Evolutionary conservation across 2,329 filamentous ascomycete species (phyloP).

Genomic region (Ceratocystis diversiconidia): DNA sequence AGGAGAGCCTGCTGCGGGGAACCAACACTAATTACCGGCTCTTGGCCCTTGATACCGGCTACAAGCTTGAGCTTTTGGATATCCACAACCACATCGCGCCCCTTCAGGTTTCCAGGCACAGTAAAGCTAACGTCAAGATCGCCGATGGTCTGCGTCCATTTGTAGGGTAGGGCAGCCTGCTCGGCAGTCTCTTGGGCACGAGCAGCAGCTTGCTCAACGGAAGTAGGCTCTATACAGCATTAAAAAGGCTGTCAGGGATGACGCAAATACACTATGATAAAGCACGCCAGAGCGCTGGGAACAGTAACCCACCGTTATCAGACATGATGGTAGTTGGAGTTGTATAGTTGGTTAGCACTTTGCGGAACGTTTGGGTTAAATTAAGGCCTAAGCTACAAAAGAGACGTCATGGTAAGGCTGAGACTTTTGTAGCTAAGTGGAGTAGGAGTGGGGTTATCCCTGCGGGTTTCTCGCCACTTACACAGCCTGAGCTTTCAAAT

Average conservation of each 20-base stretch:
- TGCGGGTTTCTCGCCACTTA: background rate
- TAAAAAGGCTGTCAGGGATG: background rate
- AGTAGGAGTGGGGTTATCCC: background rate
- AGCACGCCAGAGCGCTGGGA: background rate
- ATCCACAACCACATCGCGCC: slow-evolving; percentile 66
- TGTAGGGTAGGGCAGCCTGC: slow-evolving; percentile 85
- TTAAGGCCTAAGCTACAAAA: too few species aligned
- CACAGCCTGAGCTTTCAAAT: background rate
- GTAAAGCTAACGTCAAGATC: slow-evolving; percentile 70
- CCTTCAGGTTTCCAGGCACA: slow-evolving; percentile 73
- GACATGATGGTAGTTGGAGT: slow-evolving; percentile 25
- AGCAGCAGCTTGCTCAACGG: slow-evolving; percentile 43
- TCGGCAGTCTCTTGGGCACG: slow-evolving; percentile 66
- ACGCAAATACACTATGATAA: background rate
- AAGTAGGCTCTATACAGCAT: slow-evolving; percentile 32
- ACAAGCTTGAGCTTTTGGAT: slow-evolving; percentile 66
- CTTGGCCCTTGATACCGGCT: slow-evolving; percentile 77
- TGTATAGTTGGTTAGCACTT: background rate
- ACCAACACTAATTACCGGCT: slow-evolving; percentile 64
- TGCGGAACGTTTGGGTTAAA: too few species aligned
- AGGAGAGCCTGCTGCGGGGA: background rate
- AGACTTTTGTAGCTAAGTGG: slow-evolving; percentile 14
- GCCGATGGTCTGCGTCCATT: slow-evolving; percentile 86
- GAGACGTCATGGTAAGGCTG: slow-evolving; percentile 23
- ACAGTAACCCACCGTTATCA: slow-evolving; percentile 27